A percentile compares a stretch with the other conserved stretches of the same genome.
Conservation (phyloP, 306 rosid genomes). For the Neltuma alba region DNA sequence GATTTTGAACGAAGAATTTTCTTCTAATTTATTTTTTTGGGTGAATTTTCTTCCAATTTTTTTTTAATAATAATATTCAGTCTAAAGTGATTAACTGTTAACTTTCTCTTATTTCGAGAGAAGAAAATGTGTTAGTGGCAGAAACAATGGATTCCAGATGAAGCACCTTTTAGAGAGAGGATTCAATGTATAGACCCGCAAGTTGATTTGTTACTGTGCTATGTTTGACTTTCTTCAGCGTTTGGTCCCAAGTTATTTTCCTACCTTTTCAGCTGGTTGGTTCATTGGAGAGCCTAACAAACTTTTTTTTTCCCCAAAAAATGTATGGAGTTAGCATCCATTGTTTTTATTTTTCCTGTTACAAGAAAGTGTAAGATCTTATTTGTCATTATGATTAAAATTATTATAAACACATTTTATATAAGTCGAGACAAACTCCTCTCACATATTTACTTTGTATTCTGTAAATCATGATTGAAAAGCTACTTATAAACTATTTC, state of each 20-base stretch:
- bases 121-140: not conserved
- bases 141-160: not conserved
- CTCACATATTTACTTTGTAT: too few relatives aligned
- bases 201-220: constrained; percentile 2
- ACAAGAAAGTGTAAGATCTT: too few relatives aligned
- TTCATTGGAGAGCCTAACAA: not conserved
- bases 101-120: not conserved
- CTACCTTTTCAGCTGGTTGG: not conserved
- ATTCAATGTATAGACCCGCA: constrained; percentile 20
- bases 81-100: not conserved
- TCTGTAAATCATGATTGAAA: too few relatives aligned
- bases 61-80: not conserved
- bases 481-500: too few relatives aligned
- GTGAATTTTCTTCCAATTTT: too few relatives aligned
- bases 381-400: too few relatives aligned
- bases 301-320: not conserved
- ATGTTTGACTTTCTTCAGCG: constrained; percentile 21
- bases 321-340: too few relatives aligned
- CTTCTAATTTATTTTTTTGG: too few relatives aligned
- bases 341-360: too few relatives aligned
- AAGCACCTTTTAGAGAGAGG: not conserved
- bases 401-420: too few relatives aligned
- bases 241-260: constrained; percentile 24
- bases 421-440: too few relatives aligned
- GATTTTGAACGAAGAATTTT: too few relatives aligned